Evolutionary conservation across 257 asterid species (phyloP).

Genomic region (Solanum tarijense): DNA sequence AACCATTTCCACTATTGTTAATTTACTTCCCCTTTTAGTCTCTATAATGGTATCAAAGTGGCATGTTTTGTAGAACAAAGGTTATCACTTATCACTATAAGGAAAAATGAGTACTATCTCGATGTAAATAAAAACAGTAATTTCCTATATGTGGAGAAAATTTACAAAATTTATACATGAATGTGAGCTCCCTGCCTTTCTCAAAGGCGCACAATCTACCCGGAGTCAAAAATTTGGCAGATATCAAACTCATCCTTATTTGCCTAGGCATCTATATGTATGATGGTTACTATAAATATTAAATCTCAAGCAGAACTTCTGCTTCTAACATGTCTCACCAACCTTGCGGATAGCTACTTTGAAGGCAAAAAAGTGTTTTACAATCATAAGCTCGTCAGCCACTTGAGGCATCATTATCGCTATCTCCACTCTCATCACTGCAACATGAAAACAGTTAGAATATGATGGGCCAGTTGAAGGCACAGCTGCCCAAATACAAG

Average conservation of each 20-base stretch:
- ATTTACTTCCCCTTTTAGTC: neutral
- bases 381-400: constrained; percentile 12
- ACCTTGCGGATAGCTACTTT: neutral
- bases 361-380: neutral
- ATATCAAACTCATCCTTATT: neutral
- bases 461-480: neutral
- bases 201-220: neutral
- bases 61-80: neutral
- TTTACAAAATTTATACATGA: neutral
- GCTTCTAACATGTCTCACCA: neutral
- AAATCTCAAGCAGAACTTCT: neutral
- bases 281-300: neutral
- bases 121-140: neutral
- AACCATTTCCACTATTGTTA: neutral
- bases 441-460: constrained; percentile 10
- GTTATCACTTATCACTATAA: neutral
- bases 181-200: neutral
- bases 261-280: neutral
- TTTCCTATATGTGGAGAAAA: neutral
- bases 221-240: neutral
- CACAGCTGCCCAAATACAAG: neutral
- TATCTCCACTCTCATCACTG: constrained; percentile 72
- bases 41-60: neutral
- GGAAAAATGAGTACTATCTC: neutral
- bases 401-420: constrained; percentile 38